phyloP scores from a whole-genome alignment of 2,329 filamentous ascomycete species.

The Thelonectria discophora region DNA sequence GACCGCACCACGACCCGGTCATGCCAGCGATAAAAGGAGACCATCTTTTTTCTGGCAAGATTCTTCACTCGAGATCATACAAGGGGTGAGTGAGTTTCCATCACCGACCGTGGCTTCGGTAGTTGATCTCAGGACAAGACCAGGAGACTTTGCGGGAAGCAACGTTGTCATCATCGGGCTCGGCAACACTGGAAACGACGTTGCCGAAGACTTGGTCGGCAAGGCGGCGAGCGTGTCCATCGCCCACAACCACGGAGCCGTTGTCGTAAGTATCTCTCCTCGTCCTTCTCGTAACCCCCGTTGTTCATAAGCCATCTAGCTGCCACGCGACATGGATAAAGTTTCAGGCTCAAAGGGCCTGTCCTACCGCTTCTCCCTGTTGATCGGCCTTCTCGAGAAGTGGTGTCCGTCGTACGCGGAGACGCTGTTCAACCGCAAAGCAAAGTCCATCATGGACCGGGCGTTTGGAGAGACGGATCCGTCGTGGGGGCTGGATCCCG shows the following conservation, averaged over 20 bases:
- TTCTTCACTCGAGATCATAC: slow-evolving; percentile 36
- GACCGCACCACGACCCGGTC: slow-evolving; percentile 46
- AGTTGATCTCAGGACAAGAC: slow-evolving; percentile 22
- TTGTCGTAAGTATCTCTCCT: slow-evolving; percentile 33
- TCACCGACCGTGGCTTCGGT: not conserved
- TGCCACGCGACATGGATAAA: slow-evolving; percentile 45
- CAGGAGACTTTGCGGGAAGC: slow-evolving; percentile 42
- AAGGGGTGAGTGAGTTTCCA: slow-evolving; percentile 27
- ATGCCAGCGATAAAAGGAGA: slow-evolving; percentile 49
- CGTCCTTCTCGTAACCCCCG: not conserved
- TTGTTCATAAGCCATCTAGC: slow-evolving; percentile 24
- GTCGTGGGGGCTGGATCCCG: slow-evolving; percentile 41
- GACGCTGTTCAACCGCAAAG: slow-evolving; percentile 28
- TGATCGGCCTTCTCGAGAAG: slow-evolving; percentile 42
- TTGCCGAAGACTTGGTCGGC: slow-evolving; percentile 45
- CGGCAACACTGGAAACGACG: slow-evolving; percentile 50
- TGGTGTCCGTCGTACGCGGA: slow-evolving; percentile 29
- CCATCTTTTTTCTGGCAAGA: slow-evolving; percentile 44
- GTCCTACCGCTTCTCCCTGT: slow-evolving; percentile 46
- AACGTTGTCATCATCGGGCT: slow-evolving; percentile 56
- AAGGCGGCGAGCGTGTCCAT: slow-evolving; percentile 36
- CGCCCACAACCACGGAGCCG: slow-evolving; percentile 38
- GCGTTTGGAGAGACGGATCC: slow-evolving; percentile 36
- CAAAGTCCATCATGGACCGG: slow-evolving; percentile 27
- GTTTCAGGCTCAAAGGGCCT: slow-evolving; percentile 44